Conservation (phyloP, 345 rosid species). For the Rhizophora apiculata region DNA sequence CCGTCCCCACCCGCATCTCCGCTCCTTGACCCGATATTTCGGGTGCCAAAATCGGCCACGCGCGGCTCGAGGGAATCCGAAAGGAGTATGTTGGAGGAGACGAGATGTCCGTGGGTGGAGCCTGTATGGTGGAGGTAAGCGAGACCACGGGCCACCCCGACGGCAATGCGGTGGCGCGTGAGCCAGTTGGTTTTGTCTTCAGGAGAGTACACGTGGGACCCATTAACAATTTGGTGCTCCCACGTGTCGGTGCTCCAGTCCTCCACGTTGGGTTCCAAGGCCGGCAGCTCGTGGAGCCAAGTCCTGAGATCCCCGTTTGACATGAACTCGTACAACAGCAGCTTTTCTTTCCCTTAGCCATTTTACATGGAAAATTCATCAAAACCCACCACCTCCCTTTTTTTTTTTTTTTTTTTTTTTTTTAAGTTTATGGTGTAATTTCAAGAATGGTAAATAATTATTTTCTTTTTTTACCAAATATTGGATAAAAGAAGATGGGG, state of each 20-base stretch:
- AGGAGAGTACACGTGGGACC: constrained; percentile 29
- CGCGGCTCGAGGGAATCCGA: constrained; percentile 69
- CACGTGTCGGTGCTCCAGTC: constrained; percentile 97
- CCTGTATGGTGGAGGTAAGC: constrained; percentile 93
- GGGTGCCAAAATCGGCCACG: constrained; percentile 70
- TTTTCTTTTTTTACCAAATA: no score
- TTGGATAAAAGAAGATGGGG: no score
- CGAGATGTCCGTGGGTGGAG: constrained; percentile 72
- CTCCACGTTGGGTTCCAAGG: constrained; percentile 75
- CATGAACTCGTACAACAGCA: constrained; percentile 77
- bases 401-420: no score
- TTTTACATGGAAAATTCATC: not conserved
- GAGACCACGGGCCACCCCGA: constrained; percentile 89
- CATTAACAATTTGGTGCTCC: constrained; percentile 46
- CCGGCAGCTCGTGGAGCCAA: constrained; percentile 94
- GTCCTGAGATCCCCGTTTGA: constrained; percentile 79
- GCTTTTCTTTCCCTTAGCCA: constrained; percentile 62
- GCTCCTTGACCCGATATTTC: constrained; percentile 17
- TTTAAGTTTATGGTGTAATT: no score
- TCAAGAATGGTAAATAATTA: no score
- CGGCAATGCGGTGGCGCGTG: constrained; percentile 76
- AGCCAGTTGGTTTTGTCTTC: constrained; percentile 64
- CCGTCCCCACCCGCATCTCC: not conserved
- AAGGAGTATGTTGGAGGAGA: constrained; percentile 71
- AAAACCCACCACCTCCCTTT: no score